phyloP scores from a whole-genome alignment of 306 rosid species.

The Rosa rugosa region DNA sequence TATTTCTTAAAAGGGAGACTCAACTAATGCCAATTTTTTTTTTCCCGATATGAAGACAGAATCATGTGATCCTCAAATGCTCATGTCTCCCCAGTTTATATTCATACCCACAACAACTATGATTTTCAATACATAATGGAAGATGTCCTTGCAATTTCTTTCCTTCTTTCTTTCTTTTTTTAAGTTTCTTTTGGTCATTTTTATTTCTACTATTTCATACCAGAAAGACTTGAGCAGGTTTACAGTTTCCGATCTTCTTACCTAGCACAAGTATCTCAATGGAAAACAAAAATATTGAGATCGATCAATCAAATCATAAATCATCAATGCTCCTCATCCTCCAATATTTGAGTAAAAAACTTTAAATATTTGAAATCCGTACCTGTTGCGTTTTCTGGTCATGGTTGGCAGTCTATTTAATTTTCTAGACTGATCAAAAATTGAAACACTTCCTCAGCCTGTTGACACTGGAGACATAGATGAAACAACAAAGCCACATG shows the following conservation, averaged over 20 bases:
- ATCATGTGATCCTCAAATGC: not conserved
- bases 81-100: not conserved
- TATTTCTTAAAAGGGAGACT: not conserved
- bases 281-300: not conserved
- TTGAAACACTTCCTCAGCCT: not conserved
- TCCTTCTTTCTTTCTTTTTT: not conserved
- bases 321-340: not conserved
- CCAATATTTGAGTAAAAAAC: not conserved
- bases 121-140: not conserved
- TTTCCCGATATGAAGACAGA: not conserved
- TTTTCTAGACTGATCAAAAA: not conserved
- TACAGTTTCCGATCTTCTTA: not conserved
- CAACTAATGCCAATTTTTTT: not conserved
- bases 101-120: not conserved
- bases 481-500: not conserved
- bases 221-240: not conserved
- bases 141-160: not conserved
- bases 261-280: not conserved
- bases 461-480: not conserved
- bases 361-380: not conserved
- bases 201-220: not conserved
- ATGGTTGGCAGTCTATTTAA: not conserved
- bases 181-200: not conserved
- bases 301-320: not conserved
- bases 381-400: not conserved